Evolutionary conservation across 129 eudicot species (phyloP), one percentile per base, ranked within the genome.

Genomic region (Chrysanthemum seticuspe): DNA sequence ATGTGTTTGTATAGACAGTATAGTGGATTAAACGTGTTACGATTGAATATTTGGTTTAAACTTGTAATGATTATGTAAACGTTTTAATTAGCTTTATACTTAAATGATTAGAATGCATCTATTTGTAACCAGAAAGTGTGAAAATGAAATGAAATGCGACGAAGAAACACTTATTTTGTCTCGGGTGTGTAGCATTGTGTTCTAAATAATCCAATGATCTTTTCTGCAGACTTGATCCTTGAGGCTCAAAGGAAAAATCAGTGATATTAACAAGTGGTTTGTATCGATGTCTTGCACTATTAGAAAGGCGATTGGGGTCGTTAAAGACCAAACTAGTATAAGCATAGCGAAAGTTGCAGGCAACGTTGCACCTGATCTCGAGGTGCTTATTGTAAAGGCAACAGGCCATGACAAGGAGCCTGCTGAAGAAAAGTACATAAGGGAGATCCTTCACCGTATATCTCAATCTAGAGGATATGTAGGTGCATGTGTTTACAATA

Each of bases 241-340:
- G 6, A 57, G 52, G 31, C 15, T 45, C 13, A 13, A 61, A 36
- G 53, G 7, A 34, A 25, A 51, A 36, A 11, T n/a, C 23, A 31
- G 45, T 6, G 45, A 40, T 6, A 19, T 34, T 51, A 77, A 52
- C 67, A 44, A 65, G 71, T 16, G 67, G 19, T 44, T 23, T 11
- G 73, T 29, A 27, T 55, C 70, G 10, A 84, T 84, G 88, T 75
- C 83, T 69, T 78, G 81, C 71, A 84, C 79, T 6, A 64, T 88
- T 10, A 79, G 86, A 27, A 89, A 83, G 68, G 91, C 97, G 52
- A 88, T 91, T 15, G 96, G 90, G n/a, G 91, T 89, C 15, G 91
- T 91, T 25, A 91, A 91, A 78, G 97, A 91, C 65, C 90, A 84
- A 65, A 86, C 97, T 1, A 91, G 96, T 72, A 91, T 91, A 51